Percentiles rank a stretch among this genome's conserved stretches.
Conservation (phyloP, 73 alveolate species). For the Durusdinium trenchii region DNA sequence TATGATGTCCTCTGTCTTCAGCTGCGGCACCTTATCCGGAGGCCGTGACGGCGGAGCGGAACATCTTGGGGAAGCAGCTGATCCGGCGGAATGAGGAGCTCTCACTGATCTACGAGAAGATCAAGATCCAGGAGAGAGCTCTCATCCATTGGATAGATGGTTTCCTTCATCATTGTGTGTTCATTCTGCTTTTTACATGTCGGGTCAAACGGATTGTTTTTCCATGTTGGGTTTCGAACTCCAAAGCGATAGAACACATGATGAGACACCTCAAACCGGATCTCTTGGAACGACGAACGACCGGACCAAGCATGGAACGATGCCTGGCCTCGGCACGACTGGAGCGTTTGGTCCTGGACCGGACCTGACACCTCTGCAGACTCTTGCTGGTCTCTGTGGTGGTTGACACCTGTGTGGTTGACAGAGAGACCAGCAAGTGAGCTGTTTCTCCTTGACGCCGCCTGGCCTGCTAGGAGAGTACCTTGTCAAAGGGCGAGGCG, state of each 20-base stretch:
- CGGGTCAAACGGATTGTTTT: neutral
- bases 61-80: conserved; percentile 98
- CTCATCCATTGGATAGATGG: neutral
- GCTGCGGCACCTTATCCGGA: too few species aligned
- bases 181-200: neutral
- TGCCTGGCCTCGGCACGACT: neutral
- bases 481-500: conserved; percentile 34
- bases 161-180: neutral
- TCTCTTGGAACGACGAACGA: too few species aligned
- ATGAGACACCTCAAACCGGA: neutral
- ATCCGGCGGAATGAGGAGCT: conserved; percentile 99
- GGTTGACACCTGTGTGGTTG: neutral
- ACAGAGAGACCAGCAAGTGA: neutral
- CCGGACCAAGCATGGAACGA: neutral
- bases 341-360: neutral
- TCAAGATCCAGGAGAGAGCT: conserved; percentile 96
- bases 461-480: neutral
- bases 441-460: neutral
- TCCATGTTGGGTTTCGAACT: neutral
- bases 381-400: neutral
- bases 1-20: too few species aligned
- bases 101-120: conserved; percentile 99
- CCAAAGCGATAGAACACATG: neutral
- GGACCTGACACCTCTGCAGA: neutral
- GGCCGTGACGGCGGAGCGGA: conserved; percentile 97